These are phyloP conservation scores for Cordyceps militaris DNA, from an alignment of 2,329 filamentous ascomycete genomes.

Conservation along the genomic window DNA sequence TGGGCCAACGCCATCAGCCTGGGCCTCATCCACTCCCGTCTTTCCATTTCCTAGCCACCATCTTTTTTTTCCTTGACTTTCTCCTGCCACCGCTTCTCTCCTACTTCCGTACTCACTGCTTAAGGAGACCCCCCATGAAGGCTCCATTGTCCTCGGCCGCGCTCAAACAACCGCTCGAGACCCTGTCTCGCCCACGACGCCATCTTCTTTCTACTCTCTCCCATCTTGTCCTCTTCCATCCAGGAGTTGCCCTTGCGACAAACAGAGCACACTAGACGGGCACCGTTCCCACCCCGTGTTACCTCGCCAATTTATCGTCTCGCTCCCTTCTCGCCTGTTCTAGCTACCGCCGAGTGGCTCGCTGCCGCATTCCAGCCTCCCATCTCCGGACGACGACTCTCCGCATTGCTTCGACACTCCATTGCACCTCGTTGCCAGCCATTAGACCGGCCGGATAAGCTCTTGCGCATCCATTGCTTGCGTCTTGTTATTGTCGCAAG, in stretches of 20 bases:
- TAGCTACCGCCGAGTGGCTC: neutral
- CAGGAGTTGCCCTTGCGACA: neutral
- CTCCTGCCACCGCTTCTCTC: slow-evolving; percentile 4
- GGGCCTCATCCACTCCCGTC: neutral
- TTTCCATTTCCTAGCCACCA: slow-evolving; percentile 10
- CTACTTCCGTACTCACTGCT: neutral
- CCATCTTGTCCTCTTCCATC: neutral
- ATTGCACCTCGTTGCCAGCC: neutral
- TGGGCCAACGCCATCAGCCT: neutral
- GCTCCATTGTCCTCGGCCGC: neutral
- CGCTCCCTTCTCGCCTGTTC: slow-evolving; percentile 3
- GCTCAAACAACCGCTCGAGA: neutral
- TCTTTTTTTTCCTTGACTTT: neutral
- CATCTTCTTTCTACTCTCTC: neutral
- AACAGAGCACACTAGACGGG: neutral
- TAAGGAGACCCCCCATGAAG: neutral
- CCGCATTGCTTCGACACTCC: neutral
- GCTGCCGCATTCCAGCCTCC: slow-evolving; percentile 4
- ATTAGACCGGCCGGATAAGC: neutral
- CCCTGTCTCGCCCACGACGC: neutral
- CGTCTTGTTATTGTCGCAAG: neutral
- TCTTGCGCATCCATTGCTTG: neutral
- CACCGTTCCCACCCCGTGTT: neutral
- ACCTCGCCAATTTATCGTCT: slow-evolving; percentile 1
- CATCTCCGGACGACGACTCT: neutral